Evolutionary conservation across 352 stramenopile genomes (phyloP), one percentile per base, ranked within the genome.

Genomic region (Phytophthora cryptogea): DNA sequence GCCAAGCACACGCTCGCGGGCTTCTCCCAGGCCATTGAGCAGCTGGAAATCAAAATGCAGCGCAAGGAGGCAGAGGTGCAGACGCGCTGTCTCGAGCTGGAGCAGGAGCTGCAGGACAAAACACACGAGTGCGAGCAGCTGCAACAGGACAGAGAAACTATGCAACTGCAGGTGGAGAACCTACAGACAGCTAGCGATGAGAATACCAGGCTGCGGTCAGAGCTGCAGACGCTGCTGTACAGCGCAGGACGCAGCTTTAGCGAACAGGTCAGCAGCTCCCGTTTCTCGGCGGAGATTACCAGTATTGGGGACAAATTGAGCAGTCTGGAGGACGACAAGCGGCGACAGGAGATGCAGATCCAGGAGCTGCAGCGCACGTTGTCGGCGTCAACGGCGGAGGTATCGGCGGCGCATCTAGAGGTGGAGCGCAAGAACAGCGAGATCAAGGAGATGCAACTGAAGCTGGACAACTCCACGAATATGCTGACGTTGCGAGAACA

Each of bases 41-140:
- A 92, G 59, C 66, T 92, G 32, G 82, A 92, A 56, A 78, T 86
- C 39, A 92, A 90, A 66, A 81, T 89, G 69, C 82, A 89, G 59
- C 82, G 82, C 44, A 80, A 86, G 28, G 80, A 89, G 23, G 71
- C 80, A 0, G 76, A 92, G 39, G 74, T 78, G 31, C 76, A 86
- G 63, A 84, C 76, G 8, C 63, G 55, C n/a, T 78, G 55, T 23
- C 59, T 89, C 31, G 66, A 77, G 26, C 59, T 88, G 26, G 82
- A 92, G 36, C 72, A 87, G 10, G 58, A 85, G 23, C 52, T 88
- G 30, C 43, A 59, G 0, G 63, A 66, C 32, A 87, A 80, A 47
- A 63, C 57, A 13, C 63, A 74, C 1, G 75, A 88, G 53, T 78
- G 67, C 39, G 66, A 70, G 5, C 72, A 66, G n/a, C 46, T 79